A percentile compares a stretch with the other conserved stretches of the same genome.
These are phyloP conservation scores for Metschnikowia corniflorae DNA, from an alignment of 805 yeast genomes.

Conservation along the genomic window DNA sequence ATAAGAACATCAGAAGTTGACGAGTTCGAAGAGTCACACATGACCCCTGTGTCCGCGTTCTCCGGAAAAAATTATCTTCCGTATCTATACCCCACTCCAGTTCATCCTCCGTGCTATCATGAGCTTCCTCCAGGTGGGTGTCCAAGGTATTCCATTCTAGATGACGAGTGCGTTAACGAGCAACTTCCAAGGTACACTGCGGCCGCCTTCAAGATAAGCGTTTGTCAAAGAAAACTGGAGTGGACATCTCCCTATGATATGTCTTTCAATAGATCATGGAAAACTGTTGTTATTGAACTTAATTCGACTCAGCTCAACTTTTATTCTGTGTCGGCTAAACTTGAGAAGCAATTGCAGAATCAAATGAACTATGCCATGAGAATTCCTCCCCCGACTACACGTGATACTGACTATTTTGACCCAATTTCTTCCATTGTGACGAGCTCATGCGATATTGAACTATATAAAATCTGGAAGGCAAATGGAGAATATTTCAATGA, in stretches of 20 bases:
- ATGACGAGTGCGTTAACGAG: conserved; percentile 24
- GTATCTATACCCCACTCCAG: conserved; percentile 38
- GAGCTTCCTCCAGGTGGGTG: conserved; percentile 44
- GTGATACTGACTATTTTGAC: no score
- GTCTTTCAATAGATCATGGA: conserved; percentile 69
- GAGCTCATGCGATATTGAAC: conserved; percentile 9
- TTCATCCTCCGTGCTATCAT: conserved; percentile 35
- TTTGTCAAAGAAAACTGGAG: conserved; percentile 64
- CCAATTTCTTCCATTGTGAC: conserved; percentile 13
- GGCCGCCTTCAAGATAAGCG: conserved; percentile 56
- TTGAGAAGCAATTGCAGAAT: conserved; percentile 21
- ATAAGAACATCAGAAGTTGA: no score
- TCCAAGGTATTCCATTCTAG: conserved; percentile 33
- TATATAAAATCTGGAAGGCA: conserved; percentile 10
- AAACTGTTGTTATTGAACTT: conserved; percentile 60
- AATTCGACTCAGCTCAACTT: conserved; percentile 85
- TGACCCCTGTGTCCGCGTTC: no score
- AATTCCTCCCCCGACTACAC: neutral
- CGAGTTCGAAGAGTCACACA: no score
- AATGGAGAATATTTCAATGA: conserved; percentile 2
- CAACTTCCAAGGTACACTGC: conserved; percentile 64
- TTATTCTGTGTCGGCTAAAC: conserved; percentile 41
- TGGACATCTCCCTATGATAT: conserved; percentile 75
- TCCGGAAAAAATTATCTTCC: conserved; percentile 20
- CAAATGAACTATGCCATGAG: neutral